Evolutionary conservation across 768 basidiomycete genomes (phyloP), one percentile per base, ranked within the genome.

Genomic region (Cystoderma amianthinum): DNA sequence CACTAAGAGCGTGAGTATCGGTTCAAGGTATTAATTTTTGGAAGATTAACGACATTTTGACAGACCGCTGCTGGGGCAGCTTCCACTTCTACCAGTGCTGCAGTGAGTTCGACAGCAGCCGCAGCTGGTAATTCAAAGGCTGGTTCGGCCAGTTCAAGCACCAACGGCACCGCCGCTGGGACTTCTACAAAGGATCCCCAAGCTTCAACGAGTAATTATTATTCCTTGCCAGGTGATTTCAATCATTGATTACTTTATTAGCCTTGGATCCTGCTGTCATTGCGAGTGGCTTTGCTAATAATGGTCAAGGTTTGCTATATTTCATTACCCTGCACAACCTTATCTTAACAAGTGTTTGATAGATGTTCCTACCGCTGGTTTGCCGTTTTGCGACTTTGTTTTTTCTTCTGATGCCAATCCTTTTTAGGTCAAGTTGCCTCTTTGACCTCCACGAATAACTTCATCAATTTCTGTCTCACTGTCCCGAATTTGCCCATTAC

Each of bases 401-500:
- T 42, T 22, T 33, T 44, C 18, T n/a, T 36, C 21, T 39, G 42
- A 18, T 20, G 39, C 30, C 17, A 39, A n/a, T 65, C 66, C 3
- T 48, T 55, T 5, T 52, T 55, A 4, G 77, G 74, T 18, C 75
- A 79, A 54, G 69, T 69, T 24, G 54, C 69, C 1, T 74, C 74
- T 10, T 36, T 69, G 22, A 78, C 76, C 4, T 76, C 75, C 24
- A 54, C 49, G 28, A 80, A 82, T 67, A 82, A 85, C 70, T 85
- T 74, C 60, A 75, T 76, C 69, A 80, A 80, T 67, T 74, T 70
- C 53, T 76, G 71, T 51, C 51, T 61, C 36, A 56, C 56, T 11
- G 57, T 63, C 16, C 59, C 41, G 57, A 60, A 64, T 54, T 55
- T 63, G 49, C 72, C 80, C 24, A 57, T 78, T 48, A 76, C 74